Percentiles rank a stretch among this genome's conserved stretches.
Conservation (phyloP, 2,329 filamentous ascomycete genomes). For the Sporothrix curviconia region DNA sequence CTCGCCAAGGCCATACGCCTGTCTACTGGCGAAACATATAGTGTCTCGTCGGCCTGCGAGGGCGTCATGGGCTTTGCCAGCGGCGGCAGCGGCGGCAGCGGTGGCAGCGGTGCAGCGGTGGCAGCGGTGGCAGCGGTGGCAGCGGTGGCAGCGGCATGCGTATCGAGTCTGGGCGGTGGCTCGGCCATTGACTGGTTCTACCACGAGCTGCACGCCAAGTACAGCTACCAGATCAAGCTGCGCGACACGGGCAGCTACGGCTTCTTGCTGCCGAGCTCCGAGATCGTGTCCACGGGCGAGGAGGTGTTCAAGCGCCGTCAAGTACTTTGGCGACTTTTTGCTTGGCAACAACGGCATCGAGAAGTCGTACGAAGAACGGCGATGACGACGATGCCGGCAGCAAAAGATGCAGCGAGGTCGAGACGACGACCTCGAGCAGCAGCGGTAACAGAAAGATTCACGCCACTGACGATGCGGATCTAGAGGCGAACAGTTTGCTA, state of each 20-base stretch:
- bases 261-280: conserved; percentile 77
- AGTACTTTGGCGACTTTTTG: conserved; percentile 78
- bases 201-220: conserved; percentile 72
- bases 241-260: conserved; percentile 91
- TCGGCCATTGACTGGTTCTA: conserved; percentile 95
- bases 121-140: too few relatives aligned
- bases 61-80: conserved; percentile 64
- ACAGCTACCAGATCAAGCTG: conserved; percentile 90
- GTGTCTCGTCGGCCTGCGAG: conserved; percentile 78
- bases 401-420: not conserved
- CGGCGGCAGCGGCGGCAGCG: conserved; percentile 67
- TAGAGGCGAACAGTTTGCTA: not conserved
- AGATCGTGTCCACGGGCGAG: conserved; percentile 83
- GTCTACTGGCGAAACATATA: conserved; percentile 69
- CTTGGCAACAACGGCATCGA: conserved; percentile 64
- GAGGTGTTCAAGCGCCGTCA: conserved; percentile 77
- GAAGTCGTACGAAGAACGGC: conserved; percentile 21
- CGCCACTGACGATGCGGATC: not conserved
- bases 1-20: conserved; percentile 82
- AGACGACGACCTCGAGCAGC: not conserved
- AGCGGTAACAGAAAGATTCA: too few relatives aligned
- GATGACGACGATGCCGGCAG: not conserved
- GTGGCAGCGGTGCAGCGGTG: conserved; percentile 69
- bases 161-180: conserved; percentile 71
- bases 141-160: too few relatives aligned